Evolutionary conservation across 225 moss, liverwort and hornwort species (phyloP), one percentile per base, ranked within the genome.

Genomic region (Sphagnum tenellum): DNA sequence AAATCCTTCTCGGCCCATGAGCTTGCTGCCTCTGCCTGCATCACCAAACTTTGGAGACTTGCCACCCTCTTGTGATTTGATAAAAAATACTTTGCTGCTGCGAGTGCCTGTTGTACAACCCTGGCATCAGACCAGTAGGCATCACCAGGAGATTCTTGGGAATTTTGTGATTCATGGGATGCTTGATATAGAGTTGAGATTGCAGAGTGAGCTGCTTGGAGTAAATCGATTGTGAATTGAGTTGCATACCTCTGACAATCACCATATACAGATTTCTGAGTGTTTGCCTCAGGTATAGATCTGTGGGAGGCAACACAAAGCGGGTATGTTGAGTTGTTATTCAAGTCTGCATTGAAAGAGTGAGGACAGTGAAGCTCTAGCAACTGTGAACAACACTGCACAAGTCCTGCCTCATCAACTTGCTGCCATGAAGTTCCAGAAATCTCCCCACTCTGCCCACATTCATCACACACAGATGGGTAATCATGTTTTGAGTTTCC

Each of bases 311-410:
- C 65, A 62, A 75, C 72, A 65, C 80, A 80, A 55, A 80, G 63
- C 46, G 80, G 80, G 62, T 80, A 80, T 12, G 64, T 47, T 66
- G 29, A 0, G 29, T 29, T 29, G 29, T 29, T 29, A 29, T 29
- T 29, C 29, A 74, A 62, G 64, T 80, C 80, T 59, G 71, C 71
- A 63, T 50, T 65, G 3, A 76, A 66, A 59, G 76, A 60, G 12
- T 76, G 73, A 45, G 76, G 63, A 48, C 80, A 80, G 68, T 74
- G 71, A 50, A 80, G 74, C 74, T 80, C 73, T 65, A 80, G 56
- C 59, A 80, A 74, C 60, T 80, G 80, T 5, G 76, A 73, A 63
- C 76, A 76, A 60, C 74, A 80, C 50, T 76, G 76, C 71, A 71
- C 70, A 3, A 80, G 63, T 62, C 66, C 76, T 59, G 66, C 66